Evolutionary conservation across 345 rosid genomes (phyloP), one percentile per base, ranked within the genome.

Genomic region (Eucalyptus leucophloia): DNA sequence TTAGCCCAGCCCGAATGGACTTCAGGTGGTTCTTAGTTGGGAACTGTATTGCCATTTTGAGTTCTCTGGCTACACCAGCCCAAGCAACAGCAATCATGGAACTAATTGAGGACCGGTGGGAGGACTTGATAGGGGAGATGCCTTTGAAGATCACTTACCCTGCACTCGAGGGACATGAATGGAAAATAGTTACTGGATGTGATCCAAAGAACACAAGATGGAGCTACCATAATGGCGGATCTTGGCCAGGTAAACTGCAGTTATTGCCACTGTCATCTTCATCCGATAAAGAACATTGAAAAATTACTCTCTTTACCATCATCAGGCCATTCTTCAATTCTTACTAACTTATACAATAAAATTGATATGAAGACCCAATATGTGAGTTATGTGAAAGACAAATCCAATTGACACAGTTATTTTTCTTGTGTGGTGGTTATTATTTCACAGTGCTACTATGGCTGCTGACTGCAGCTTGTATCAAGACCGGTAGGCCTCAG

Each of bases 191-290:
- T 54, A 93, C 94, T 60, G 94, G 96, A 34, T 93, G 90, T 88
- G 96, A 94, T 91, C 95, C 95, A 13, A 94, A 94, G 91, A 94
- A 93, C 90, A 92, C 95, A 49, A 88, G 93, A 47, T 93, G 95
- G 95, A 94, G 95, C 88, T 92, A 94, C 93, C 95, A 93, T 87
- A 94, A 94, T 37, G 94, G 94, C n/a, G 95, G 95, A 26, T 92
- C 95, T 86, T 94, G 95, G 95, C 95, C 95, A 89, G 95, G 95
- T 94, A 54, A 86, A 30, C 15, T 54, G 56, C 47, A 87, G 47
- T 77, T 2, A 21, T 40, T 21, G 30, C 13, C 6, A 40, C 3
- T 40, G 47, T 77, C 47, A 2, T 77, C 85, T 37, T 21, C 28
- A 40, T 77, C 85, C 3, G 85, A 77, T 37, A 6, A 77, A 77